phyloP scores from a whole-genome alignment of 148 eudicot species.

The Rhododendron kiyosumense region DNA sequence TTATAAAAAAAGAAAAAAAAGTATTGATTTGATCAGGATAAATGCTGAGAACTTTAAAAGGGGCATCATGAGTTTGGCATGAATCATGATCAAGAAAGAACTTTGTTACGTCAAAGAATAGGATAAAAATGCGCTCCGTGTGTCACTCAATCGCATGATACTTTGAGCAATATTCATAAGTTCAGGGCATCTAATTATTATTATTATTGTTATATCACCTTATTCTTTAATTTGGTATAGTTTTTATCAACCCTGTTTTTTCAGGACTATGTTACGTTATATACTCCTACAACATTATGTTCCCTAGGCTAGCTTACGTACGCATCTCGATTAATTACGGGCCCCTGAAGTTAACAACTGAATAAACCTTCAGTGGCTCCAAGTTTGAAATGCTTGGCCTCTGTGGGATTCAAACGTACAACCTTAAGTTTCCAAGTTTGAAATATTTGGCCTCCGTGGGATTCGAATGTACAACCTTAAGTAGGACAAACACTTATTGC shows the following conservation, averaged over 20 bases:
- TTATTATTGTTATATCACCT: neutral
- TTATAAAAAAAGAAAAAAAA: neutral
- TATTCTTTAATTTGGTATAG: neutral
- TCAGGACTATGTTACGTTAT: too few relatives aligned
- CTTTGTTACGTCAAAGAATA: neutral
- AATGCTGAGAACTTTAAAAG: neutral
- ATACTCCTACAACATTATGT: too few relatives aligned
- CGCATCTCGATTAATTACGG: too few relatives aligned
- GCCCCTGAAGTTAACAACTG: too few relatives aligned
- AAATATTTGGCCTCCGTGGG: too few relatives aligned
- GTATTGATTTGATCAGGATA: neutral
- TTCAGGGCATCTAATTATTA: neutral
- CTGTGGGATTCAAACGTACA: too few relatives aligned
- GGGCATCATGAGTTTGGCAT: neutral
- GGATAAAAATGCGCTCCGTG: slow-evolving; percentile 4
- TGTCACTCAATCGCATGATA: neutral
- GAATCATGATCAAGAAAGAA: neutral
- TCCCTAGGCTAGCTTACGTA: too few relatives aligned
- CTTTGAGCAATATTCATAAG: neutral
- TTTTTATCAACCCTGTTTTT: neutral
- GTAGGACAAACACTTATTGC: too few relatives aligned
- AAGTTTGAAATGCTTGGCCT: too few relatives aligned
- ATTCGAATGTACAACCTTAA: too few relatives aligned
- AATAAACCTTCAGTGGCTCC: too few relatives aligned
- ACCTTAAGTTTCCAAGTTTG: too few relatives aligned